Base-by-base conservation (phyloP, 2,329 filamentous ascomycete species). In the Fusarium euwallaceae region DNA sequence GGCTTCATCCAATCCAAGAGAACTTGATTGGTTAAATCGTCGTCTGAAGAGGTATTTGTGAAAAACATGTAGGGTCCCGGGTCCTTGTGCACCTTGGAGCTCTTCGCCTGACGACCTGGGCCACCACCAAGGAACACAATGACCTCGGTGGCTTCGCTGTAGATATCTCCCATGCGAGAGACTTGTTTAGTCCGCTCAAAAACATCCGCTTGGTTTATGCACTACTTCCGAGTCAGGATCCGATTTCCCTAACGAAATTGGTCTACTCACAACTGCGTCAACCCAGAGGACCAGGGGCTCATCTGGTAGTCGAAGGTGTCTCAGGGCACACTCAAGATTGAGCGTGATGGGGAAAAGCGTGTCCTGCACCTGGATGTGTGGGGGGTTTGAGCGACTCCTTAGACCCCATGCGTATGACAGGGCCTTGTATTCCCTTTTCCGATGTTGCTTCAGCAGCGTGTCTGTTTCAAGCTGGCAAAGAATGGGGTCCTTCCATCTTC, bases 371-470 rank as follows among this genome's bases (percentile, higher is more conserved):
- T 8, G 45, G 16, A 51, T 29, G 4, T 51, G 2, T 2, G 24
- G n/a, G 1, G 37, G 59, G 2, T 16, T 16, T 27, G 27, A 20
- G 24, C n/a, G 27, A 12, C 39, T 45, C 22, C 9, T 29, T 4
- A 60, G 24, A 14, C 59, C 59, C 59, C 59, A 61, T 17, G 39
- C 59, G 7, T 61, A 61, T 6, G 59, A 61, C 17, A 61, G 59
- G 24, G 59, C 59, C 32, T 45, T 60, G 22, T 60, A 60, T 4
- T 41, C 24, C 9, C 9, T 51, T 11, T 8, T 6, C 24, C 45
- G 45, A 11, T 11, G 9, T 10, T 51, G 10, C 4, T 29, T 29
- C 9, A 27, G 3, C 9, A 51, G 45, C 16, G 17, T n/a, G 9
- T 17, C 45, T 51, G 6, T 51, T 8, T 6, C 5, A 27, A 51